Evolutionary conservation across 306 rosid species (phyloP), one percentile per base, ranked within the genome.

Genomic region (Cucurbita argyrosperma): DNA sequence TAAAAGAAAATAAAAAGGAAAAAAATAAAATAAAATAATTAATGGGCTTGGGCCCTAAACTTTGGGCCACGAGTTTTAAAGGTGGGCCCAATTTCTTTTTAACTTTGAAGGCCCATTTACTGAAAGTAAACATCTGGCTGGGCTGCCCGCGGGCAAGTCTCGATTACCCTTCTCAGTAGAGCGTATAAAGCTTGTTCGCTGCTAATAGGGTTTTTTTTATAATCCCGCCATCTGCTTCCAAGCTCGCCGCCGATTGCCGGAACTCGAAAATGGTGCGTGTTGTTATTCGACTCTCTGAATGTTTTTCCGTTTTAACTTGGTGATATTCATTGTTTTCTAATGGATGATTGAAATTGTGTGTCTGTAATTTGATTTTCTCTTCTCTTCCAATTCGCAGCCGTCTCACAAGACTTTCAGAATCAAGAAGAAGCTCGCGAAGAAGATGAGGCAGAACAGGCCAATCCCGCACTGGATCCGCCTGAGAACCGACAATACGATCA

Each of bases 341-440:
- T 65, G 16, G 4, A 21, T 5, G 52, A 23, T 67, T 11, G 55
- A 68, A 45, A 7, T 6, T 46, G 11, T 19, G 7, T 23, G 11
- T 23, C 7, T 68, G 55, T 68, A 9, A 46, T 45, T 19, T 19
- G 55, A 47, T 71, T 71, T 51, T 30, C 23, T 35, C 16, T 9
- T 61, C 67, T 37, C 11, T 71, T 66, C 38, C 16, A 42, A 15
- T 45, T 46, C 43, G 30, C 75, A 90, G 96, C 96, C 96, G 76
- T 90, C 93, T 0, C 96, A 90, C 90, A 90, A 90, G 91, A 86
- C 90, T 13, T 90, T 90, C 87, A 83, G 60, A 76, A 90, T 90
- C 88, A 90, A 90, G 96, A 90, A 88, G 90, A 90, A 90, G 90
- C 90, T 90, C 7, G 93, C 87, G 70, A 90, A 90, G 96, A 90